Conservation (phyloP, 768 basidiomycete genomes). For the Artomyces pyxidatus region DNA sequence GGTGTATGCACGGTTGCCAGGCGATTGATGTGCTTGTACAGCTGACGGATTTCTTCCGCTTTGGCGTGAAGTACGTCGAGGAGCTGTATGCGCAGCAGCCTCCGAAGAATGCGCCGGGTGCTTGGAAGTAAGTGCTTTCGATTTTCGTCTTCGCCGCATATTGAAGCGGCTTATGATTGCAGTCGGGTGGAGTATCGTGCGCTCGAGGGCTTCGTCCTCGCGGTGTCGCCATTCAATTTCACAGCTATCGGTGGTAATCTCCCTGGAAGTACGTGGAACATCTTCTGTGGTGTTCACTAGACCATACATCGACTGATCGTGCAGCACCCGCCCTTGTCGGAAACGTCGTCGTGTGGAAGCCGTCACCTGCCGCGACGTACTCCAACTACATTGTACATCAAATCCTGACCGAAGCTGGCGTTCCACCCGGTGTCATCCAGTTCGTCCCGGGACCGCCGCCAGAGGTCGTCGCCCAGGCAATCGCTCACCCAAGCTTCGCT, state of each 20-base stretch:
- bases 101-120: constrained; percentile 70
- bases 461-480: constrained; percentile 78
- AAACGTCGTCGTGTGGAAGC: constrained; percentile 96
- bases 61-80: constrained; percentile 95
- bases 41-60: constrained; percentile 92
- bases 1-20: not conserved
- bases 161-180: constrained; percentile 4
- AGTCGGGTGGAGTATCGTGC: constrained; percentile 95
- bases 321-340: constrained; percentile 87
- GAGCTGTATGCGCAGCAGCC: constrained; percentile 92
- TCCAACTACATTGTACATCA: constrained; percentile 90
- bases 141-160: not conserved
- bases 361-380: constrained; percentile 91
- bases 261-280: constrained; percentile 42
- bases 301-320: constrained; percentile 2
- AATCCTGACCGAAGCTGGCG: constrained; percentile 87
- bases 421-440: constrained; percentile 93
- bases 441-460: constrained; percentile 89
- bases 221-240: constrained; percentile 97
- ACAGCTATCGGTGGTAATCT: constrained; percentile 98
- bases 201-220: constrained; percentile 97
- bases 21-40: constrained; percentile 14
- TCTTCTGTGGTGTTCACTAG: not conserved
- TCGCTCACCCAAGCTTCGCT: constrained; percentile 72
- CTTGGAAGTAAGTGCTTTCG: constrained; percentile 81